These are phyloP conservation scores for Paratinospora sagittata DNA, from an alignment of 164 flowering plant genomes.

Conservation along the genomic window DNA sequence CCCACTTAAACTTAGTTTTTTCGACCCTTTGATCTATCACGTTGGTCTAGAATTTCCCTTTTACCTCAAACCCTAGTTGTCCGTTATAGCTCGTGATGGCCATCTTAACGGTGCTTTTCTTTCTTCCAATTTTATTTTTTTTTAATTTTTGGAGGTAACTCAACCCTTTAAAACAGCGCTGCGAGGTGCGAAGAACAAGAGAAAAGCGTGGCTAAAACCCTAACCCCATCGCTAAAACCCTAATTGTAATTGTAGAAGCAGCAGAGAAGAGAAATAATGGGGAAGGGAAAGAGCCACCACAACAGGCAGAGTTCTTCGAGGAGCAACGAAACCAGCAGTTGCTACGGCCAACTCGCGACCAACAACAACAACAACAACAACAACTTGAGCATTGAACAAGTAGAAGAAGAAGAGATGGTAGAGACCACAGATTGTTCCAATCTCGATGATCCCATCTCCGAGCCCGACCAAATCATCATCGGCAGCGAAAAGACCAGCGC, in stretches of 20 bases:
- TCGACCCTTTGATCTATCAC: too few species aligned
- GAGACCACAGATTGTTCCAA: conserved; percentile 37
- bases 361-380: conserved; percentile 6
- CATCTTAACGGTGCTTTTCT: too few species aligned
- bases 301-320: conserved; percentile 21
- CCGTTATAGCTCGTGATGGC: too few species aligned
- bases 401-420: conserved; percentile 22
- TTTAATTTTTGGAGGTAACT: too few species aligned
- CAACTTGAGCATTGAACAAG: conserved; percentile 22
- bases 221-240: conserved; percentile 4
- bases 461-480: conserved; percentile 22
- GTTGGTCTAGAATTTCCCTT: too few species aligned
- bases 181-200: too few species aligned
- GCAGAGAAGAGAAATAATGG: conserved; percentile 22
- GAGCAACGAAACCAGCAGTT: conserved; percentile 1
- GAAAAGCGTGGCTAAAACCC: conserved; percentile 31
- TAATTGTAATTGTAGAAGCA: too few species aligned
- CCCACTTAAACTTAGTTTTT: too few species aligned
- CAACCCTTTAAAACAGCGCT: too few species aligned
- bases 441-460: conserved; percentile 34
- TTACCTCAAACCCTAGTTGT: too few species aligned
- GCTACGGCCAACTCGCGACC: conserved; percentile 21
- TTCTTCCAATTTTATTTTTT: too few species aligned
- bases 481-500: conserved; percentile 81
- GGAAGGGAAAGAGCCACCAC: conserved; percentile 25